Evolutionary conservation across 2,329 filamentous ascomycete species (phyloP).

Genomic region (Fusarium irregulare): DNA sequence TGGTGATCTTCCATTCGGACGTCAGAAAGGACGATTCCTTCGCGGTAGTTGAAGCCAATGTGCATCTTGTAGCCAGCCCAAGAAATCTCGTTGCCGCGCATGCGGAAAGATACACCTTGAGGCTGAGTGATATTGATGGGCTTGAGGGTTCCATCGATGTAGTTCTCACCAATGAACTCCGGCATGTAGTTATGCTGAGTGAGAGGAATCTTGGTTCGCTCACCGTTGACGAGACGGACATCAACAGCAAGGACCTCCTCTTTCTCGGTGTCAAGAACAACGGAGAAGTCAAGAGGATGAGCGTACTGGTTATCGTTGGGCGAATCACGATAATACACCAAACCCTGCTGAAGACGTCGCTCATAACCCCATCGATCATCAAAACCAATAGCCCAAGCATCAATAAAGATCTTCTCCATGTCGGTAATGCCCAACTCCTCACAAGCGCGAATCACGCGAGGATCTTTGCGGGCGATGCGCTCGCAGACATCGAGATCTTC

Average conservation of each 20-base stretch:
- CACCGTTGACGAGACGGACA: constrained; percentile 56
- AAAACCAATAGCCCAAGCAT: constrained; percentile 87
- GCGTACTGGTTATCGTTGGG: constrained; percentile 74
- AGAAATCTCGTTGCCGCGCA: constrained; percentile 60
- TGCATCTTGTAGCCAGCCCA: constrained; percentile 78
- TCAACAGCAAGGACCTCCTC: constrained; percentile 61
- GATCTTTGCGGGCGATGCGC: constrained; percentile 72
- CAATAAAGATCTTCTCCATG: constrained; percentile 86
- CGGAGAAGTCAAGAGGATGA: constrained; percentile 65
- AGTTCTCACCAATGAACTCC: constrained; percentile 50
- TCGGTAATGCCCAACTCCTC: constrained; percentile 79
- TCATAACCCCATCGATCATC: constrained; percentile 80
- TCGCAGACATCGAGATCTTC: constrained; percentile 84
- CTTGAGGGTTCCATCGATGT: constrained; percentile 51
- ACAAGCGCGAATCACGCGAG: constrained; percentile 82
- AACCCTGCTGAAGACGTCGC: constrained; percentile 79
- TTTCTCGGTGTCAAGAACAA: constrained; percentile 58
- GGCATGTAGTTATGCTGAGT: constrained; percentile 55
- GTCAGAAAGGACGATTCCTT: constrained; percentile 77
- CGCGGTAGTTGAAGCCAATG: constrained; percentile 77
- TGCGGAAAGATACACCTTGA: constrained; percentile 56
- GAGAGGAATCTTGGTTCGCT: constrained; percentile 57
- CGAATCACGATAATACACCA: constrained; percentile 84
- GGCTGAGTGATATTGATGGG: constrained; percentile 56
- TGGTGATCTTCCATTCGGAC: constrained; percentile 69